Evolutionary conservation across 2,329 filamentous ascomycete species (phyloP).

Genomic region (Onygenales sp.): DNA sequence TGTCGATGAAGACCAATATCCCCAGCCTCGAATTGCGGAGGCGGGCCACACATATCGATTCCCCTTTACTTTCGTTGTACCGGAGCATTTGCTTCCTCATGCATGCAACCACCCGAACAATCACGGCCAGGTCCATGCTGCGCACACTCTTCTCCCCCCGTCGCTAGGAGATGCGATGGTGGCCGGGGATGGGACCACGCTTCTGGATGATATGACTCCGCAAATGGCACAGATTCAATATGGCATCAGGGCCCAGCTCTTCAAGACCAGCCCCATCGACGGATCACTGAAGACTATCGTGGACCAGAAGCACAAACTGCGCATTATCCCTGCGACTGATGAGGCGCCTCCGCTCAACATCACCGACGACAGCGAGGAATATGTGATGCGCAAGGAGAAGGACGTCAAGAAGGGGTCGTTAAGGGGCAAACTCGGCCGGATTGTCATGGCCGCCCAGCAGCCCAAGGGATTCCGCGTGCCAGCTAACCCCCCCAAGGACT

Average conservation of each 20-base stretch:
- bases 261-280: slow-evolving; percentile 25
- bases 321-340: slow-evolving; percentile 49
- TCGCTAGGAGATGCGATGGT: slow-evolving; percentile 50
- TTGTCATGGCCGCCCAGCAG: slow-evolving; percentile 49
- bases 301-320: slow-evolving; percentile 46
- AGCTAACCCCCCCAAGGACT: slow-evolving; percentile 11
- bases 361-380: slow-evolving; percentile 37
- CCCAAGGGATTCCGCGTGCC: slow-evolving; percentile 47
- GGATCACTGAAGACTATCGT: slow-evolving; percentile 37
- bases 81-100: slow-evolving; percentile 49
- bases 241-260: slow-evolving; percentile 41
- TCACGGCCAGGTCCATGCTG: slow-evolving; percentile 43
- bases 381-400: slow-evolving; percentile 49
- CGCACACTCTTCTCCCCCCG: slow-evolving; percentile 52
- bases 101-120: slow-evolving; percentile 47
- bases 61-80: slow-evolving; percentile 56
- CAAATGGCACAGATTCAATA: slow-evolving; percentile 55
- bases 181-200: slow-evolving; percentile 38
- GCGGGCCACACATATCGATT: slow-evolving; percentile 49
- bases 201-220: slow-evolving; percentile 53
- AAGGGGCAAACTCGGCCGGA: slow-evolving; percentile 45
- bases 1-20: slow-evolving; percentile 43
- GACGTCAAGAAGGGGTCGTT: slow-evolving; percentile 51
- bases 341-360: slow-evolving; percentile 51
- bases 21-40: slow-evolving; percentile 44